Conservation (phyloP, 352 stramenopile species). For the Phytophthora cactorum region DNA sequence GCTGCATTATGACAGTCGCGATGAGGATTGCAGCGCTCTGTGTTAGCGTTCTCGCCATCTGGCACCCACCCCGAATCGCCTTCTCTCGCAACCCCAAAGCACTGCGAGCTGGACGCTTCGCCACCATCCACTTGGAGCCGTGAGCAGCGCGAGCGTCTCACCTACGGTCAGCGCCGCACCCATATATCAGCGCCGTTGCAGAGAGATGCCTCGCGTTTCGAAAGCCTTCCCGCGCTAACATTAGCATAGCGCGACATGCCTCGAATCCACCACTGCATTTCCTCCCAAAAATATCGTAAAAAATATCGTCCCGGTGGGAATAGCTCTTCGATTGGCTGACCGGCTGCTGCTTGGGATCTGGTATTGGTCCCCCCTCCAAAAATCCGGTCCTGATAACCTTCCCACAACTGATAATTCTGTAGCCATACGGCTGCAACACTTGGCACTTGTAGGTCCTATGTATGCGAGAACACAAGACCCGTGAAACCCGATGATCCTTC, state of each 20-base stretch:
- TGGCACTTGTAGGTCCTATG: background rate
- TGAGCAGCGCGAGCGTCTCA: conserved; percentile 4
- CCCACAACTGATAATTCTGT: conserved; percentile 15
- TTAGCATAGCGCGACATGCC: conserved; percentile 36
- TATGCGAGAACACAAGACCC: conserved; percentile 11
- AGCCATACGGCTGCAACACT: conserved; percentile 12
- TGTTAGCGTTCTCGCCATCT: conserved; percentile 19
- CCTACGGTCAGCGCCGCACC: conserved; percentile 4
- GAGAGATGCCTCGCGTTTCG: conserved; percentile 12
- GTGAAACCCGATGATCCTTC: conserved; percentile 11
- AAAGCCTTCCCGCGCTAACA: conserved; percentile 20
- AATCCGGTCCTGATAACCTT: conserved; percentile 42
- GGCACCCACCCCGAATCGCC: conserved; percentile 21
- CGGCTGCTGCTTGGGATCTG: conserved; percentile 25
- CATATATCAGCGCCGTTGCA: conserved; percentile 16
- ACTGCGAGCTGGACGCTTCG: background rate
- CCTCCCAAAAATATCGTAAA: conserved; percentile 34
- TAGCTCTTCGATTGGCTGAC: conserved; percentile 19
- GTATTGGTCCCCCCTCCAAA: conserved; percentile 38
- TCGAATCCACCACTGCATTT: conserved; percentile 22
- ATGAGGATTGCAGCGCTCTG: background rate
- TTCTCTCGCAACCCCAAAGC: conserved; percentile 27
- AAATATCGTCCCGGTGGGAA: conserved; percentile 15
- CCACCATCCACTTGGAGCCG: conserved; percentile 8
- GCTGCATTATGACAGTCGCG: background rate